Evolutionary conservation across 805 yeast genomes (phyloP).

Genomic region (Candida michaelii): DNA sequence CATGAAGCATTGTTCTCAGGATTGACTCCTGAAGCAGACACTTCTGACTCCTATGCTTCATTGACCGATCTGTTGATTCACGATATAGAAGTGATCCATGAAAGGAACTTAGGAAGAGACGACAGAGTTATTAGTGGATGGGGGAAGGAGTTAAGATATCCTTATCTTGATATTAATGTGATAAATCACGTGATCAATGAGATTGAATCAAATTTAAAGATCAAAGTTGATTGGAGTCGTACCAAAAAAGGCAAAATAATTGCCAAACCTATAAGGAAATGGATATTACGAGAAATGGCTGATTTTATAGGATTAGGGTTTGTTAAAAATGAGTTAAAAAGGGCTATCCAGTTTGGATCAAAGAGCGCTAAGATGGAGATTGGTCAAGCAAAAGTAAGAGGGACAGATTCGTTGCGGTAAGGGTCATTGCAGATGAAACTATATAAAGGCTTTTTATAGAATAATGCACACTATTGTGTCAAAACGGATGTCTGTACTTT

Average conservation of each 20-base stretch:
- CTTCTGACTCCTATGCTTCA: conserved; percentile 28
- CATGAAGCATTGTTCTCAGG: conserved; percentile 56
- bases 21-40: conserved; percentile 15
- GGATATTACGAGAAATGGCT: conserved; percentile 65
- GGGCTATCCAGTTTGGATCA: conserved; percentile 97
- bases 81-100: conserved; percentile 74
- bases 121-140: conserved; percentile 83
- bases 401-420: conserved; percentile 50
- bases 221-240: conserved; percentile 32
- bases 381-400: conserved; percentile 73
- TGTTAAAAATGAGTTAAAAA: conserved; percentile 73
- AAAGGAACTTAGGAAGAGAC: conserved; percentile 84
- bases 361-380: conserved; percentile 90
- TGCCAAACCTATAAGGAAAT: conserved; percentile 43
- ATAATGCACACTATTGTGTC: too few species aligned
- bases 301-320: conserved; percentile 39
- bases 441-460: too few species aligned
- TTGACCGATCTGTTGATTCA: conserved; percentile 59
- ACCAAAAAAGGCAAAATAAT: conserved; percentile 26
- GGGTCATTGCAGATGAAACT: too few species aligned
- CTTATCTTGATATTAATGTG: conserved; percentile 69
- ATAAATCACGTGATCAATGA: conserved; percentile 46
- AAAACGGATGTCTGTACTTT: too few species aligned
- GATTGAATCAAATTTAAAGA: conserved; percentile 50
- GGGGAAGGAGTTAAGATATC: conserved; percentile 90